Evolutionary conservation across 768 basidiomycete species (phyloP).

Genomic region (Galerina sulciceps): DNA sequence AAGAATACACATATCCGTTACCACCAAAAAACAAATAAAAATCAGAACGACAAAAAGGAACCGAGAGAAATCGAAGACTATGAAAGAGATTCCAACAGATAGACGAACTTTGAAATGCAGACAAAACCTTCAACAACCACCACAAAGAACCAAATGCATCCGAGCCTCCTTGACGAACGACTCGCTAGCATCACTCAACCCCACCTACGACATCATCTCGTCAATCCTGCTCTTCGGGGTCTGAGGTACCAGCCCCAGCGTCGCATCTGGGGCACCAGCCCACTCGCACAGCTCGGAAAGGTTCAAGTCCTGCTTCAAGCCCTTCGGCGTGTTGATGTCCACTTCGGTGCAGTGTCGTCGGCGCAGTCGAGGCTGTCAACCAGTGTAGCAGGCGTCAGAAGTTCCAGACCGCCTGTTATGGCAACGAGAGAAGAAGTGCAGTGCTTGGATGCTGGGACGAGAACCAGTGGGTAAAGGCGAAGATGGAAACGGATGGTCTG

Average conservation of each 20-base stretch:
- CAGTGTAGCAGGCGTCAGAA: slow-evolving; percentile 27
- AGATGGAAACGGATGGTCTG: background rate
- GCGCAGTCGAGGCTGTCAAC: slow-evolving; percentile 13
- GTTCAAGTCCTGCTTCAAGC: slow-evolving; percentile 19
- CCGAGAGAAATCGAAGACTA: too few species aligned
- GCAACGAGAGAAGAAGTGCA: background rate
- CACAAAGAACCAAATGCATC: too few species aligned
- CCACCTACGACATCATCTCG: background rate
- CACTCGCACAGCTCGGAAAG: slow-evolving; percentile 6
- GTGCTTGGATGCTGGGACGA: background rate
- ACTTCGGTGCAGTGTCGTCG: slow-evolving; percentile 18
- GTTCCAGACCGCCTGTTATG: slow-evolving; percentile 18
- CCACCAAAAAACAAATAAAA: too few species aligned
- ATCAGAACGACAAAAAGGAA: too few species aligned
- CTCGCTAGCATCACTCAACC: background rate
- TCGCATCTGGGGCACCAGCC: slow-evolving; percentile 22
- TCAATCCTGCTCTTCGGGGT: background rate
- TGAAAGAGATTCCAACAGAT: too few species aligned
- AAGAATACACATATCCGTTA: too few species aligned
- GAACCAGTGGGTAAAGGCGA: too few species aligned
- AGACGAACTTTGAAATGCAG: too few species aligned
- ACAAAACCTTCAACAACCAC: too few species aligned
- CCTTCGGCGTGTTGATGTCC: slow-evolving; percentile 25
- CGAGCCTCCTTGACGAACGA: too few species aligned
- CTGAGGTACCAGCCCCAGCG: slow-evolving; percentile 25